Conservation (phyloP, 1,284 basidiomycete species). For the Austroboletus olivaceoglutinosus region DNA sequence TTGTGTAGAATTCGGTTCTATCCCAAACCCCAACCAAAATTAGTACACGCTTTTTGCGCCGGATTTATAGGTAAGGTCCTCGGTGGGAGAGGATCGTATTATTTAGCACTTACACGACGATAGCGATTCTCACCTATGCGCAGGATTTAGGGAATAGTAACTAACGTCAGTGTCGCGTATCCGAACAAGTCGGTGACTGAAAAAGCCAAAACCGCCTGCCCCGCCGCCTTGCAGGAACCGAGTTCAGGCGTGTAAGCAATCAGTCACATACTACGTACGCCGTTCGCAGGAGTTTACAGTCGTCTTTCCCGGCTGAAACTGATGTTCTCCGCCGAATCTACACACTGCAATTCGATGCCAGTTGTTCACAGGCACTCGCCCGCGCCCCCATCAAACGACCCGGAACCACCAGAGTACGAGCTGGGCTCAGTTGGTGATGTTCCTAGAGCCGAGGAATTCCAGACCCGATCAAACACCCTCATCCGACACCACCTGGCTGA, state of each 20-base stretch:
- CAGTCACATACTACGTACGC: not conserved
- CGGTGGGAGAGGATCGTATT: not conserved
- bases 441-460: constrained; percentile 15
- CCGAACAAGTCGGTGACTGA: constrained; percentile 4
- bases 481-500: not conserved
- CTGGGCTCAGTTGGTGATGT: constrained; percentile 6
- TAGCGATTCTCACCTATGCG: not conserved
- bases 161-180: not conserved
- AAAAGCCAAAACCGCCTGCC: constrained; percentile 24
- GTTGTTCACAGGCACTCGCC: no score
- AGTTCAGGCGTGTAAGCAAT: not conserved
- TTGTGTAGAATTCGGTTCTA: constrained; percentile 1
- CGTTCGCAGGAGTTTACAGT: not conserved
- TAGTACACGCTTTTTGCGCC: not conserved
- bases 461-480: constrained; percentile 13
- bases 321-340: not conserved
- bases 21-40: not conserved
- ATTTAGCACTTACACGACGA: not conserved
- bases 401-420: no score
- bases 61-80: not conserved
- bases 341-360: not conserved
- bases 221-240: not conserved
- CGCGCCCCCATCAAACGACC: not conserved
- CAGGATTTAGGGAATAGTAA: not conserved
- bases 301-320: not conserved